phyloP scores from a whole-genome alignment of 1,284 basidiomycete genomes.

The Gastroboletus turbinatus region DNA sequence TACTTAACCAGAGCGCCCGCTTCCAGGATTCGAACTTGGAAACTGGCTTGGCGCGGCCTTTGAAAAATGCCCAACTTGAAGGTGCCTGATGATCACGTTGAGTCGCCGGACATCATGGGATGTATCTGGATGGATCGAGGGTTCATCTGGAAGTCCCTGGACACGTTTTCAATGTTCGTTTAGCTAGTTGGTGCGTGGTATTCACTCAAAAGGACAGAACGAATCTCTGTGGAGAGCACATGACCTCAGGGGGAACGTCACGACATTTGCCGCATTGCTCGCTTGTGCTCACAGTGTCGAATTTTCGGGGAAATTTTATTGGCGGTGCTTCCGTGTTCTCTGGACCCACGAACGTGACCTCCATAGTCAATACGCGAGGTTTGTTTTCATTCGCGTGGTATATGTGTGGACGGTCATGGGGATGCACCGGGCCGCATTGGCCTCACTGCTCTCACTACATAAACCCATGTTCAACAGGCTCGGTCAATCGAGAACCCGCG shows the following conservation, averaged over 20 bases:
- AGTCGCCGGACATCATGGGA: not conserved
- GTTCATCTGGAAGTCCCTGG: not conserved
- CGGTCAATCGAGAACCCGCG: not conserved
- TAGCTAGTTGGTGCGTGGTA: not conserved
- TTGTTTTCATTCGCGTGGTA: not conserved
- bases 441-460: not conserved
- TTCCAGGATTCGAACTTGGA: no score
- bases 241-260: not conserved
- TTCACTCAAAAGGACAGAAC: not conserved
- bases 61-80: no score
- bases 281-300: not conserved
- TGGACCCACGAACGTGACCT: not conserved
- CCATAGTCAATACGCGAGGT: not conserved
- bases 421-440: not conserved
- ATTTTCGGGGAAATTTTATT: not conserved
- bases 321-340: not conserved
- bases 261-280: not conserved
- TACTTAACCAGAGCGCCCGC: no score
- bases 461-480: not conserved
- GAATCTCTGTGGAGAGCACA: not conserved
- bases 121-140: not conserved
- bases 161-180: not conserved
- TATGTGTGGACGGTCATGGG: conserved; percentile 6
- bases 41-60: no score
- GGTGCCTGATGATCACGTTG: no score